These are phyloP conservation scores for Penicillium sp. DNA, from an alignment of 2,329 filamentous ascomycete genomes.

Conservation along the genomic window DNA sequence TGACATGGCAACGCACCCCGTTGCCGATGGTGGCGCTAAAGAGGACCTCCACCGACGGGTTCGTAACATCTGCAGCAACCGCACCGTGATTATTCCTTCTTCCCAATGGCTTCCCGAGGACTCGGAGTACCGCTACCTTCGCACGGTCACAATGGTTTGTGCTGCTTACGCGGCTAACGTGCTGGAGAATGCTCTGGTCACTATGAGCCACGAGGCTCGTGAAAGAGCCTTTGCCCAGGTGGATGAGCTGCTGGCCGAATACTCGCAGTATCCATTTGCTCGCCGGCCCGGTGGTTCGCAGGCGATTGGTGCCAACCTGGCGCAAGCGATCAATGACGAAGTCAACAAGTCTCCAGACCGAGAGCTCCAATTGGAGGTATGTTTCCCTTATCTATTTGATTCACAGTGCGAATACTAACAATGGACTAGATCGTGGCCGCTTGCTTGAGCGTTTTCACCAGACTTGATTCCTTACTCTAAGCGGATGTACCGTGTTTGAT, in stretches of 20 bases:
- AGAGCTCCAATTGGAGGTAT: conserved; percentile 92
- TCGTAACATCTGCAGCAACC: conserved; percentile 85
- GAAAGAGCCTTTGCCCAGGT: conserved; percentile 96
- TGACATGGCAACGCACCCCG: conserved; percentile 98
- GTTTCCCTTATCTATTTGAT: conserved; percentile 25
- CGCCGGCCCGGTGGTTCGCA: conserved; percentile 72
- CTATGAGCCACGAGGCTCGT: conserved; percentile 87
- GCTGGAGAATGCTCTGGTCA: conserved; percentile 93
- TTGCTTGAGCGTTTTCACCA: conserved; percentile 94
- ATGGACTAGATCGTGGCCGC: conserved; percentile 72
- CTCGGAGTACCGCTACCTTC: conserved; percentile 87
- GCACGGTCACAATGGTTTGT: conserved; percentile 95
- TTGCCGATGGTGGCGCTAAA: conserved; percentile 94
- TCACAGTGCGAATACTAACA: conserved; percentile 15
- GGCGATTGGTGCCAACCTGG: conserved; percentile 88
- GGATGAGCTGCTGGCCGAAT: conserved; percentile 91
- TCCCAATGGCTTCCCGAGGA: conserved; percentile 91
- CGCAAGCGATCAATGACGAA: conserved; percentile 83
- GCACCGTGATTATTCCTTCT: conserved; percentile 83
- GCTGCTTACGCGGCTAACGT: conserved; percentile 98
- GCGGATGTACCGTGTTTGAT: conserved; percentile 19
- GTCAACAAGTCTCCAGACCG: conserved; percentile 80
- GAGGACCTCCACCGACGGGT: conserved; percentile 94
- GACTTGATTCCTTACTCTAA: conserved; percentile 90
- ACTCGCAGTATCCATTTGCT: conserved; percentile 96